A percentile compares a stretch with the other conserved stretches of the same genome.
Evolutionary conservation across 306 rosid genomes (phyloP).

Genomic region (Purshia tridentata): DNA sequence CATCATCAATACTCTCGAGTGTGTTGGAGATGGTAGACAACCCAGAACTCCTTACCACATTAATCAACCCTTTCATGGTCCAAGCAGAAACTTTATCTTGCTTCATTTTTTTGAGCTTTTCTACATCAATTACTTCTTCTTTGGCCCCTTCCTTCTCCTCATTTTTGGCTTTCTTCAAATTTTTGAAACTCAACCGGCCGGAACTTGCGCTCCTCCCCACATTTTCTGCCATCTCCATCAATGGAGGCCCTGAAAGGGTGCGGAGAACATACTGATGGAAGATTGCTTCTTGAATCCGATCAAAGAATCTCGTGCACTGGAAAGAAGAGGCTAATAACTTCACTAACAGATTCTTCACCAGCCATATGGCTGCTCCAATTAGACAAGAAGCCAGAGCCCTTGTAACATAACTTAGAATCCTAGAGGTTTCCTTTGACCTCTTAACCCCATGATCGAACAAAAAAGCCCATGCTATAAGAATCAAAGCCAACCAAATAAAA

Average conservation of each 20-base stretch:
- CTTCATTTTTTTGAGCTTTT: constrained; percentile 70
- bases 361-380: constrained; percentile 70
- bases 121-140: constrained; percentile 79
- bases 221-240: constrained; percentile 56
- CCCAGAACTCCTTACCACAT: constrained; percentile 63
- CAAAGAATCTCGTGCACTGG: constrained; percentile 73
- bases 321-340: constrained; percentile 66
- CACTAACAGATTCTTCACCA: constrained; percentile 55
- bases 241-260: constrained; percentile 74
- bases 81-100: constrained; percentile 79
- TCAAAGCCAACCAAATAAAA: constrained; percentile 64
- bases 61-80: constrained; percentile 78
- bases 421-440: constrained; percentile 37
- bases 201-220: constrained; percentile 37
- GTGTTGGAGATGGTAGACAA: constrained; percentile 63
- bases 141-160: constrained; percentile 40
- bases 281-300: constrained; percentile 80
- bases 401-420: constrained; percentile 50
- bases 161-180: constrained; percentile 28
- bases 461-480: constrained; percentile 69
- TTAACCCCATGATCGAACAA: constrained; percentile 47
- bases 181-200: constrained; percentile 57
- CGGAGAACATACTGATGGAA: constrained; percentile 74
- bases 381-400: constrained; percentile 60
- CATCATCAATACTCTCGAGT: constrained; percentile 35